Evolutionary conservation across 2,329 filamentous ascomycete genomes (phyloP).

Genomic region (Phialophora tarda): DNA sequence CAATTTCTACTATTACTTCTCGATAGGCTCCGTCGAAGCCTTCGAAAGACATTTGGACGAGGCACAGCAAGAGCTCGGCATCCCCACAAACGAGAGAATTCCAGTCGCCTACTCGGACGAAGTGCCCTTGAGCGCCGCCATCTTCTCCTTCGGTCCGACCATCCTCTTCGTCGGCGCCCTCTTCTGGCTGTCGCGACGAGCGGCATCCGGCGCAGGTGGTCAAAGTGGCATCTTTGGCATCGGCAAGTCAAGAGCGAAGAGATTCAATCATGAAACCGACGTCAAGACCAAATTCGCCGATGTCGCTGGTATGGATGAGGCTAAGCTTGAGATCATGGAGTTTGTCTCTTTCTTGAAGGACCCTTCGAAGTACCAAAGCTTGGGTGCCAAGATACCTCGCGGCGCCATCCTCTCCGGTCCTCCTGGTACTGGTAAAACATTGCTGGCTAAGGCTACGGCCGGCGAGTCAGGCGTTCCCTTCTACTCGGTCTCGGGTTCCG

Average conservation of each 20-base stretch:
- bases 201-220: constrained; percentile 69
- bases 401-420: constrained; percentile 97
- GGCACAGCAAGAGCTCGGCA: constrained; percentile 84
- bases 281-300: constrained; percentile 97
- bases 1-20: constrained; percentile 87
- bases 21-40: constrained; percentile 89
- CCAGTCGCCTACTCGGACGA: constrained; percentile 86
- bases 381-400: constrained; percentile 96
- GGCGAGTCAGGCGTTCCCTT: constrained; percentile 97
- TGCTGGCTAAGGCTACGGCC: constrained; percentile 95
- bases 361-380: constrained; percentile 86
- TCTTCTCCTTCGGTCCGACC: constrained; percentile 85
- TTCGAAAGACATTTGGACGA: constrained; percentile 89
- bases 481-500: constrained; percentile 97
- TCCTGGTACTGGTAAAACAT: constrained; percentile 96
- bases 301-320: constrained; percentile 97
- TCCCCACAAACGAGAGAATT: constrained; percentile 86
- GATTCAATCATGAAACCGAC: constrained; percentile 95
- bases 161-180: constrained; percentile 83
- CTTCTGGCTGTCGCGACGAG: constrained; percentile 77
- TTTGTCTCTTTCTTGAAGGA: constrained; percentile 97
- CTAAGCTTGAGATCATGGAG: constrained; percentile 98
- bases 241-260: constrained; percentile 92
- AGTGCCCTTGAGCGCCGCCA: constrained; percentile 70
- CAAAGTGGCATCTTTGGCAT: constrained; percentile 89